Conservation (phyloP, 805 yeast species). For the Myxozyma kluyveri region DNA sequence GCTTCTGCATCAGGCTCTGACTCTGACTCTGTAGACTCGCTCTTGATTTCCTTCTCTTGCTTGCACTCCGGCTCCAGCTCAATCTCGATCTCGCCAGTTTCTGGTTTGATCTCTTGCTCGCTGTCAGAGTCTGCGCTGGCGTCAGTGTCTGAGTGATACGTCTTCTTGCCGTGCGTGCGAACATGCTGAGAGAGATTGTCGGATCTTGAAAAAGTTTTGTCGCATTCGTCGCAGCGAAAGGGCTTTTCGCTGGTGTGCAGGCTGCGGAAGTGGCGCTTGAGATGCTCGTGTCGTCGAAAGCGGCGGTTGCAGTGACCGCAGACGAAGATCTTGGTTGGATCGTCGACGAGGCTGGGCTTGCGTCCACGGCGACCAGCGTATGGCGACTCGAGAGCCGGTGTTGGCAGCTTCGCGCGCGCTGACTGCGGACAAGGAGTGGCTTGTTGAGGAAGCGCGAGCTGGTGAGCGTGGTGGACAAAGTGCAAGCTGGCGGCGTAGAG, state of each 20-base stretch:
- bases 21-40: no score
- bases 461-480: neutral
- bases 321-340: slow-evolving; percentile 36
- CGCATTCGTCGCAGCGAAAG: slow-evolving; percentile 37
- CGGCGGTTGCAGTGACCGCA: slow-evolving; percentile 41
- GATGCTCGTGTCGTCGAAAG: slow-evolving; percentile 45
- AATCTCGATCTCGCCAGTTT: no score
- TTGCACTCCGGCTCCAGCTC: no score
- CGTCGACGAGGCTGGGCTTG: slow-evolving; percentile 25
- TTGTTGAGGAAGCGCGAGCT: neutral
- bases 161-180: slow-evolving; percentile 31
- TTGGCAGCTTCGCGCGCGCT: neutral
- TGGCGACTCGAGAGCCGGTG: slow-evolving; percentile 2
- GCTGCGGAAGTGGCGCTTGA: slow-evolving; percentile 59
- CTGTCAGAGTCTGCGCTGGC: neutral
- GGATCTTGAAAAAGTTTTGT: slow-evolving; percentile 38
- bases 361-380: slow-evolving; percentile 26
- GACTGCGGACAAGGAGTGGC: no score
- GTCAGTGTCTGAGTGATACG: neutral
- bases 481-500: neutral
- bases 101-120: no score
- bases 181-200: slow-evolving; percentile 40
- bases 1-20: no score
- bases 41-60: no score
- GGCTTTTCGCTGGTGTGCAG: slow-evolving; percentile 62